Evolutionary conservation across 2,329 filamentous ascomycete genomes (phyloP).

Genomic region (Alternaria ethzedia): DNA sequence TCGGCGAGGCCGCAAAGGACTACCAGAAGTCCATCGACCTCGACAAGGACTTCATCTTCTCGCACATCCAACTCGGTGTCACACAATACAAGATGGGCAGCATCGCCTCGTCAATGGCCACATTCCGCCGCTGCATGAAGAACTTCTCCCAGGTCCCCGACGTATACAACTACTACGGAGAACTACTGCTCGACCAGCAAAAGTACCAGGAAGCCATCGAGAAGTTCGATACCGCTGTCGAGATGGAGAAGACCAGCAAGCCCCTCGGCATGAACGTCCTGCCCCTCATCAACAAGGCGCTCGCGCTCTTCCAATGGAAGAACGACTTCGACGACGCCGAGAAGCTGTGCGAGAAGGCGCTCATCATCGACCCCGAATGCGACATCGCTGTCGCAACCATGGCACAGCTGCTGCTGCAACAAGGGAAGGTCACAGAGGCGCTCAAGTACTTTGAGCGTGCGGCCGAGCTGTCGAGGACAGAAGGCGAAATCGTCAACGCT

Average conservation of each 20-base stretch:
- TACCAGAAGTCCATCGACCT: conserved; percentile 99
- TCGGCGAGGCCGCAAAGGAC: conserved; percentile 92
- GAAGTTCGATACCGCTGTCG: conserved; percentile 98
- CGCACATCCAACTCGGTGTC: conserved; percentile 97
- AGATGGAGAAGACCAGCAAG: conserved; percentile 95
- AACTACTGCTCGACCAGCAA: conserved; percentile 93
- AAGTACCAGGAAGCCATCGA: conserved; percentile 95
- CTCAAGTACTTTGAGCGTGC: conserved; percentile 97
- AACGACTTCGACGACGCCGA: conserved; percentile 94
- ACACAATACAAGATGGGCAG: conserved; percentile 99
- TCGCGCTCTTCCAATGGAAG: conserved; percentile 98
- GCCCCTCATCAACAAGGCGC: conserved; percentile 96
- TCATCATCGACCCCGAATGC: conserved; percentile 98
- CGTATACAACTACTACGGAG: conserved; percentile 99
- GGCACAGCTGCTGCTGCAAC: conserved; percentile 95
- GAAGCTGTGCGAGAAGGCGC: conserved; percentile 93
- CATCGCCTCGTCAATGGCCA: conserved; percentile 96
- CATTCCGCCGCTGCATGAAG: conserved; percentile 96
- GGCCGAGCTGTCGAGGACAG: conserved; percentile 90
- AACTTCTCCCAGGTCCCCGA: conserved; percentile 97
- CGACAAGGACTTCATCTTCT: conserved; percentile 96
- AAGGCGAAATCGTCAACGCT: conserved; percentile 94
- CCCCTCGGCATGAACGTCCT: conserved; percentile 97
- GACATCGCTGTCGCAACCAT: conserved; percentile 99
- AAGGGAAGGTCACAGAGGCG: conserved; percentile 94